Base-by-base conservation (phyloP, 2,329 filamentous ascomycete genomes). In the Fusarium zealandicum region DNA sequence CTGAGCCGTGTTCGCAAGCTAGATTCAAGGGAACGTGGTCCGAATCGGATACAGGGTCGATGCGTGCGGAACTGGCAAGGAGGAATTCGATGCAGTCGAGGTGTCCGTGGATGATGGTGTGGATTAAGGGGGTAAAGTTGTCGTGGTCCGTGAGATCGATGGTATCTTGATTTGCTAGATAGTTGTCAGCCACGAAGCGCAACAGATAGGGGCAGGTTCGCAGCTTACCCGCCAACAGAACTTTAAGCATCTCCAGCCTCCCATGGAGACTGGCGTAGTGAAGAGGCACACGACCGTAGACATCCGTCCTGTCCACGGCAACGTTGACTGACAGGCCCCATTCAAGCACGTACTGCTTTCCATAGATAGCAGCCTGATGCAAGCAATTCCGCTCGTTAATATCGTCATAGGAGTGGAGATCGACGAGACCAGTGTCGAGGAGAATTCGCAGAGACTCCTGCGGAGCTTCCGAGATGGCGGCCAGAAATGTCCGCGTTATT, bases 201-300 rank as follows among this genome's bases (percentile, higher is more conserved):
- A 44, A 46, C 37, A 12, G 8, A 32, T 31, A 6, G 36, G 22
- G 1, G 16, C 10, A 22, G 1, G 28, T 27, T 9, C 13, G 4
- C 5, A 38, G 63, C 73, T 67, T 75, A 86, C 85, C 85, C 59
- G 82, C 77, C 43, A 96, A 77, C 16, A 97, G 80, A 36, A 85
- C 82, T 63, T 90, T 83, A 22, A 96, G 84, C 86, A 96, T 92
- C 48, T 90, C 89, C 16, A 96, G 82, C 38, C 90, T 85, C 5
- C 95, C 95, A 76, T 97, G 92, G 83, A 98, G 93, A 72, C 92
- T 96, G 12, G 95, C 93, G 76, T 99, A 99, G 70, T 99, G 95
- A 30, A 99, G 77, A 20, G 95, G 93, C 55, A 96, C 90, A 41
- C 95, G 84, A 8, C 95, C 95, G 71, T 99, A 99, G 6, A 97